Evolutionary conservation across 495 filamentous ascomycete species (phyloP).

Genomic region (Tuber calosporum): DNA sequence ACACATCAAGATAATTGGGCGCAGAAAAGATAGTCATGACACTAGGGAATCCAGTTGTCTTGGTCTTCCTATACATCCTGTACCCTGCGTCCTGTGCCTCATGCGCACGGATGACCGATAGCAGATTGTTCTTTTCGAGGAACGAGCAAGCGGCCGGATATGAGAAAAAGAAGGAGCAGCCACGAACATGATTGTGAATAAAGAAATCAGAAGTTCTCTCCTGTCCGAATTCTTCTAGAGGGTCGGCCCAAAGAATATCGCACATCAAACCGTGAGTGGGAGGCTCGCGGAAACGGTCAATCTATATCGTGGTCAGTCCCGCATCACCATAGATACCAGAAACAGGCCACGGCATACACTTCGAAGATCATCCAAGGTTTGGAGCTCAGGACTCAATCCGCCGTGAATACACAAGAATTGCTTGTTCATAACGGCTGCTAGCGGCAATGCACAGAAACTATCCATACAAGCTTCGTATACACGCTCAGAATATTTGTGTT

Average conservation of each 20-base stretch:
- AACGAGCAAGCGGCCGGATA: slow-evolving; percentile 98
- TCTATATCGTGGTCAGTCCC: slow-evolving; percentile 48
- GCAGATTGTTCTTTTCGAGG: slow-evolving; percentile 95
- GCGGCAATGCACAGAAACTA: slow-evolving; percentile 86
- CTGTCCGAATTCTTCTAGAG: slow-evolving; percentile 97
- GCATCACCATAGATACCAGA: neutral
- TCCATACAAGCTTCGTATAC: slow-evolving; percentile 98
- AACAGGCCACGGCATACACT: slow-evolving; percentile 26
- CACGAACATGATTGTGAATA: slow-evolving; percentile 94
- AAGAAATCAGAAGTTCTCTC: slow-evolving; percentile 97
- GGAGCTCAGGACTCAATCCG: slow-evolving; percentile 87
- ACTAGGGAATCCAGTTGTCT: slow-evolving; percentile 94
- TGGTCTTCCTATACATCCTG: slow-evolving; percentile 97
- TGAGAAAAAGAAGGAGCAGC: slow-evolving; percentile 98
- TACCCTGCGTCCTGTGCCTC: slow-evolving; percentile 98
- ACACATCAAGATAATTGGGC: slow-evolving; percentile 98
- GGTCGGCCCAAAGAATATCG: slow-evolving; percentile 97
- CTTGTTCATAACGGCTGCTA: slow-evolving; percentile 99
- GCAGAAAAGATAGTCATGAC: slow-evolving; percentile 99
- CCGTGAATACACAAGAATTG: slow-evolving; percentile 98
- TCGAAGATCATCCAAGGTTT: slow-evolving; percentile 74
- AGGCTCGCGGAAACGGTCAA: slow-evolving; percentile 95
- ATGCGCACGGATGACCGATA: slow-evolving; percentile 97
- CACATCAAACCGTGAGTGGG: slow-evolving; percentile 98
- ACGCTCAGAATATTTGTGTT: slow-evolving; percentile 86